A percentile compares a stretch with the other conserved stretches of the same genome.
These are phyloP conservation scores for Neofusicoccum ribis DNA, from an alignment of 2,329 filamentous ascomycete species.

Conservation along the genomic window DNA sequence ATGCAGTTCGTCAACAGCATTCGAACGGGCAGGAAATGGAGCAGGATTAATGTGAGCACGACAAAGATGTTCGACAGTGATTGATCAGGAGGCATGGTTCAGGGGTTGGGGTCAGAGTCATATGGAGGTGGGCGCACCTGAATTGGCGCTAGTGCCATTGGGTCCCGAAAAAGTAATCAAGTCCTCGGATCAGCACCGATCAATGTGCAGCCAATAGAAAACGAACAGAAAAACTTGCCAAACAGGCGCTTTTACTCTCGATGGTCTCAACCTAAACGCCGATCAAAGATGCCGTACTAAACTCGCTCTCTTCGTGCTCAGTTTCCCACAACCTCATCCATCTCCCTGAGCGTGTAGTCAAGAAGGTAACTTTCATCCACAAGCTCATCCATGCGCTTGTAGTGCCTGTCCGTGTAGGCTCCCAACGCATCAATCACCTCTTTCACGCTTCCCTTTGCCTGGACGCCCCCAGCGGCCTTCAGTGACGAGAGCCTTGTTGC, in stretches of 20 bases:
- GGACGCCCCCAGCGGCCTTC: constrained; percentile 40
- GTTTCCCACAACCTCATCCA: constrained; percentile 65
- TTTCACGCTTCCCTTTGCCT: constrained; percentile 60
- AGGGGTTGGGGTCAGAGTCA: not conserved
- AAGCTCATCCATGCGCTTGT: constrained; percentile 83
- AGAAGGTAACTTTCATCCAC: constrained; percentile 93
- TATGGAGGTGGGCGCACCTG: not conserved
- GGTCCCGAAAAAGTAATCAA: not conserved
- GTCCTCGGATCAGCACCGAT: not conserved
- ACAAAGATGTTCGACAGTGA: constrained; percentile 54
- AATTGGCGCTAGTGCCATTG: not conserved
- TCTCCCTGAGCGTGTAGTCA: constrained; percentile 89
- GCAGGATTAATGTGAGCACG: constrained; percentile 67
- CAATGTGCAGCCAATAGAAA: not conserved
- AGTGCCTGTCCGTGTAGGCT: constrained; percentile 91
- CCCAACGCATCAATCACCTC: constrained; percentile 85
- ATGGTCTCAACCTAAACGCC: not conserved
- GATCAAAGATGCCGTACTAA: not conserved
- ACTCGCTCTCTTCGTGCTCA: not conserved
- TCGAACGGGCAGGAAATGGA: constrained; percentile 56
- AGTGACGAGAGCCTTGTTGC: constrained; percentile 73
- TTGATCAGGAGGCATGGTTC: too few species aligned
- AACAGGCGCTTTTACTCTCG: not conserved
- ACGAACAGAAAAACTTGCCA: not conserved
- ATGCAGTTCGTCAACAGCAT: constrained; percentile 51